These are phyloP conservation scores for Cercophora samala DNA, from an alignment of 495 filamentous ascomycete species.

Conservation along the genomic window DNA sequence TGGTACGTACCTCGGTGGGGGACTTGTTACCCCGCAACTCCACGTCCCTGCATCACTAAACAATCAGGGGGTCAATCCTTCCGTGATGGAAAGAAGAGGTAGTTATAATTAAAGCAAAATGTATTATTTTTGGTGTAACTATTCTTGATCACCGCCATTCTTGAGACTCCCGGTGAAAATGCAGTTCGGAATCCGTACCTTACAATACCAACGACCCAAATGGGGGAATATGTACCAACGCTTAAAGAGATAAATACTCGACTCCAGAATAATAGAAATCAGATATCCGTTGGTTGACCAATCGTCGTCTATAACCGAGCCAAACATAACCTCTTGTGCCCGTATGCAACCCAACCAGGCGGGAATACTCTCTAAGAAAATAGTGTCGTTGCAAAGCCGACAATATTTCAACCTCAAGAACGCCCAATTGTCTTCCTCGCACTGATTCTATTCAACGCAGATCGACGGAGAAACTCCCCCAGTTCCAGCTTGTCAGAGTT, in stretches of 20 bases:
- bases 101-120: neutral
- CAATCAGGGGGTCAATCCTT: neutral
- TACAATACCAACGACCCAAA: neutral
- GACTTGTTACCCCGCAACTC: neutral
- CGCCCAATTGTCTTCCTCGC: neutral
- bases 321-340: neutral
- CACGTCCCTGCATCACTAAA: neutral
- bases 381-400: neutral
- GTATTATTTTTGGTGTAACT: neutral
- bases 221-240: neutral
- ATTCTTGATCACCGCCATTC: neutral
- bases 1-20: neutral
- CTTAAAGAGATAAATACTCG: neutral
- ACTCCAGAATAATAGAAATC: neutral
- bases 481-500: neutral
- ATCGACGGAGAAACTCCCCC: constrained; percentile 5
- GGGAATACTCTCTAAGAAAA: neutral
- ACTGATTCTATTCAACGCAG: constrained; percentile 4
- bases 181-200: neutral
- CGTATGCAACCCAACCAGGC: neutral
- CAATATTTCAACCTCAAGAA: neutral
- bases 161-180: neutral
- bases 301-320: neutral
- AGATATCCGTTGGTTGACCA: neutral
- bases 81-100: neutral